Percentiles rank a stretch among this genome's conserved stretches.
These are phyloP conservation scores for Prunus yedoensis DNA, from an alignment of 331 rosid genomes.

Conservation along the genomic window DNA sequence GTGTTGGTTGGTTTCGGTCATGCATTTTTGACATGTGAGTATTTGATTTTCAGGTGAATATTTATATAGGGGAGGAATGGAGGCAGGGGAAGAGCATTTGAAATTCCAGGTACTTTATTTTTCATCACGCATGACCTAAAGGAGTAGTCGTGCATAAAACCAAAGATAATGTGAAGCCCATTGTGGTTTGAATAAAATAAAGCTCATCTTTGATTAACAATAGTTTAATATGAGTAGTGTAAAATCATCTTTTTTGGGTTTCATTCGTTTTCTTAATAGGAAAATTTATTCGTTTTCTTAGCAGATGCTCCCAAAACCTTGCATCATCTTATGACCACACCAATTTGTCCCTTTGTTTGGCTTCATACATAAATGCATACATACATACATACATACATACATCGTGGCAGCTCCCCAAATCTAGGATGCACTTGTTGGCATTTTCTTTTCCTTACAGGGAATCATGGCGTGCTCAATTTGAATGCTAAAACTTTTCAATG, in stretches of 20 bases:
- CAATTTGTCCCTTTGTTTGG: neutral
- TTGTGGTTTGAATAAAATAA: conserved; percentile 34
- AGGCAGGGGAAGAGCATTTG: conserved; percentile 10
- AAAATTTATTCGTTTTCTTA: neutral
- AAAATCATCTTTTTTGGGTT: conserved; percentile 35
- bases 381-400: too few relatives aligned
- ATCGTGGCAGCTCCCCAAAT: neutral
- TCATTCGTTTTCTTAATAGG: neutral
- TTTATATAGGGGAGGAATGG: conserved; percentile 5
- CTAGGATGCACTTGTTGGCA: neutral
- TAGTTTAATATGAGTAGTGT: conserved; percentile 20
- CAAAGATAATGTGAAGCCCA: conserved; percentile 26
- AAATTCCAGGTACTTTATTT: conserved; percentile 16
- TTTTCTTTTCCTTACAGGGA: neutral
- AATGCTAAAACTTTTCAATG: neutral
- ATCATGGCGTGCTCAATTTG: neutral
- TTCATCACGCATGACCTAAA: conserved; percentile 20
- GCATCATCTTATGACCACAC: conserved; percentile 6
- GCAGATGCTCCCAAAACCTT: conserved; percentile 21
- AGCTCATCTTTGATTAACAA: conserved; percentile 44
- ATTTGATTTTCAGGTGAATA: conserved; percentile 29
- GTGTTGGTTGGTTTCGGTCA: too few relatives aligned
- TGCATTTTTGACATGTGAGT: conserved; percentile 17
- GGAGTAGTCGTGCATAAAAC: conserved; percentile 24
- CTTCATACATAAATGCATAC: neutral